phyloP scores from a whole-genome alignment of 177 flowering plant genomes.

The Telopea speciosissima region DNA sequence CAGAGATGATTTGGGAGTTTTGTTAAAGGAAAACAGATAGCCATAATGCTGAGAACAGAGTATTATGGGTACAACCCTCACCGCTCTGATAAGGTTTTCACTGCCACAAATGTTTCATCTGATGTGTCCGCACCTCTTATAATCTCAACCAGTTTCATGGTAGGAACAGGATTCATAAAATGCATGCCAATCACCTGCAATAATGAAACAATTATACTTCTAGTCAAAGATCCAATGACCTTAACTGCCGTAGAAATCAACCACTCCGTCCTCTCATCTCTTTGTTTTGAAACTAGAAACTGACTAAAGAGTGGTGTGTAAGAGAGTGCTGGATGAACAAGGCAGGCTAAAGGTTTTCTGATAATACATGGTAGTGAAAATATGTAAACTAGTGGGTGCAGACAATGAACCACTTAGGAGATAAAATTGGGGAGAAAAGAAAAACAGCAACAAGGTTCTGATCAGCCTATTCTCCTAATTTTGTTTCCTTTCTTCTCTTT shows the following conservation, averaged over 20 bases:
- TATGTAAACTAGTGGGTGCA: no score
- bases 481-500: not conserved
- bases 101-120: slow-evolving; percentile 53
- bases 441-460: not conserved
- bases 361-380: no score
- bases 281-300: not conserved
- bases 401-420: not conserved
- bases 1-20: not conserved
- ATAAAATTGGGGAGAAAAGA: not conserved
- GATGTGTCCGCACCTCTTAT: slow-evolving; percentile 88
- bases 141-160: slow-evolving; percentile 90
- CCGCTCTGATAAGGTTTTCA: slow-evolving; percentile 82
- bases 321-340: not conserved
- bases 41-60: not conserved
- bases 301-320: no score
- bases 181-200: slow-evolving; percentile 97
- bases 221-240: not conserved
- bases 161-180: slow-evolving; percentile 95
- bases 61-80: slow-evolving; percentile 15
- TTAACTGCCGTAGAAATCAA: not conserved
- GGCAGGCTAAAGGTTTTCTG: not conserved
- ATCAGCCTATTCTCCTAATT: not conserved
- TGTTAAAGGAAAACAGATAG: not conserved
- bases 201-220: not conserved
- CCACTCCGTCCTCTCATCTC: not conserved